These are phyloP conservation scores for Leptoxyphium fumago DNA, from an alignment of 2,329 filamentous ascomycete species.

Conservation along the genomic window DNA sequence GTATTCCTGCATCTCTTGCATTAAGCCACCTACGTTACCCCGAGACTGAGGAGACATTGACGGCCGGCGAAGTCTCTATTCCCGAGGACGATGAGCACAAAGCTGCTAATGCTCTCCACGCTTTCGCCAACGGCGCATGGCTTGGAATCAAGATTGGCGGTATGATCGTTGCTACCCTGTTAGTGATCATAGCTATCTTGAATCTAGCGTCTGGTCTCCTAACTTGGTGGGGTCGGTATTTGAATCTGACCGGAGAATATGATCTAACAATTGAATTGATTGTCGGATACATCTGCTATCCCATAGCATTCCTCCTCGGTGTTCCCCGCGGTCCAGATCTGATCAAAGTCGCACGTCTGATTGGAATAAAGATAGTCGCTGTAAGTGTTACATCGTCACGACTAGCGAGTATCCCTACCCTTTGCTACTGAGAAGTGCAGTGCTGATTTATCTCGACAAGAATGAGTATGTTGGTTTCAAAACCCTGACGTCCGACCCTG, in stretches of 20 bases:
- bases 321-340: slow-evolving; percentile 49
- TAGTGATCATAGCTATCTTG: slow-evolving; percentile 69
- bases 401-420: too few relatives aligned
- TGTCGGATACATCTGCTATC: slow-evolving; percentile 63
- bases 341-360: slow-evolving; percentile 60
- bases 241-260: slow-evolving; percentile 54
- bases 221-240: slow-evolving; percentile 70
- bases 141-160: slow-evolving; percentile 74
- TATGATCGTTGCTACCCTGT: slow-evolving; percentile 62
- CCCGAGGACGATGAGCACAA: slow-evolving; percentile 64
- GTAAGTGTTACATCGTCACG: slow-evolving; percentile 22
- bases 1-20: slow-evolving; percentile 78
- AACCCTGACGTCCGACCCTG: slow-evolving; percentile 35
- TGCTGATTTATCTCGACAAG: slow-evolving; percentile 12
- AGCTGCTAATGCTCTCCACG: slow-evolving; percentile 68
- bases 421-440: too few relatives aligned
- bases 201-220: slow-evolving; percentile 61
- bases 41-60: slow-evolving; percentile 74
- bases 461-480: slow-evolving; percentile 71
- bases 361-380: slow-evolving; percentile 72
- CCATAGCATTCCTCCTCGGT: slow-evolving; percentile 66
- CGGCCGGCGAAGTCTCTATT: slow-evolving; percentile 64
- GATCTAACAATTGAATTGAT: slow-evolving; percentile 62
- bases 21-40: slow-evolving; percentile 83
- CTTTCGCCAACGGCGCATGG: slow-evolving; percentile 74